Conservation (phyloP, 305 asterid genomes). For the Petunia hybrid region DNA sequence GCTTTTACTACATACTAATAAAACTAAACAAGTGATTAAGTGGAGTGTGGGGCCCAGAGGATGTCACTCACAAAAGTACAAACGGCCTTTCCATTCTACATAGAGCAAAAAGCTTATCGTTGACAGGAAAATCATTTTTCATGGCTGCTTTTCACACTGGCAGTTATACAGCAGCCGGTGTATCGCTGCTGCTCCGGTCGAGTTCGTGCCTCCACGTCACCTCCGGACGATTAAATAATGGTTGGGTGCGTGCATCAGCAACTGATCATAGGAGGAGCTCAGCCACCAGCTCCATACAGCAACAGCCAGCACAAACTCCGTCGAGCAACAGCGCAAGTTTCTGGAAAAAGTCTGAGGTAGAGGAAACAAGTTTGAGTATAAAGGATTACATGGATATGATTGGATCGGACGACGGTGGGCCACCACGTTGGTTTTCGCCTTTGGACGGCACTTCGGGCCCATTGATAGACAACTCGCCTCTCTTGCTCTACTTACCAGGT, state of each 20-base stretch:
- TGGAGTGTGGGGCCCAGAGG: neutral
- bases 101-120: neutral
- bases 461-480: slow-evolving; percentile 49
- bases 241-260: slow-evolving; percentile 7
- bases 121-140: neutral
- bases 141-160: slow-evolving; percentile 9
- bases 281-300: neutral
- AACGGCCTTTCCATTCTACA: neutral
- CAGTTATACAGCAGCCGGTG: slow-evolving; percentile 9
- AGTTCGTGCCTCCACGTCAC: neutral
- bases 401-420: slow-evolving; percentile 60
- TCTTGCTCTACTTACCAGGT: slow-evolving; percentile 78
- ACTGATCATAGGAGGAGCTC: slow-evolving; percentile 6
- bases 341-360: slow-evolving; percentile 24
- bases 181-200: neutral
- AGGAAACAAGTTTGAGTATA: slow-evolving; percentile 40
- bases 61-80: neutral
- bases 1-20: neutral
- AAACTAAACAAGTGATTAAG: too few relatives aligned
- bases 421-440: slow-evolving; percentile 88
- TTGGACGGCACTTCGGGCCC: slow-evolving; percentile 47
- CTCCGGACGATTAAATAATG: neutral
- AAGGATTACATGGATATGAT: slow-evolving; percentile 59
- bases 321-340: neutral
- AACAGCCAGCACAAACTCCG: neutral